phyloP scores from a whole-genome alignment of 2,329 filamentous ascomycete genomes.

The Metarhizium robertsii region DNA sequence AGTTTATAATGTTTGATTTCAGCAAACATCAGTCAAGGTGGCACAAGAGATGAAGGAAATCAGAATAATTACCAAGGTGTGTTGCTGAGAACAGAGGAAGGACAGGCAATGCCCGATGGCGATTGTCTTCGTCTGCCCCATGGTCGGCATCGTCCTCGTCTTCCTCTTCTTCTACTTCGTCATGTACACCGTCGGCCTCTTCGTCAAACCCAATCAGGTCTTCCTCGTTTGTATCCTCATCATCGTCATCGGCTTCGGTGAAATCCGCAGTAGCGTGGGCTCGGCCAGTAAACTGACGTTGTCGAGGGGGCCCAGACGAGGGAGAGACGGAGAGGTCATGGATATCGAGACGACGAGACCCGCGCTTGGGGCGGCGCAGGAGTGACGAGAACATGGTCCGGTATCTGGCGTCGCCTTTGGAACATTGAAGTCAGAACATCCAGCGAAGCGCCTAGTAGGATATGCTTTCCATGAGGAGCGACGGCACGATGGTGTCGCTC shows the following conservation, averaged over 20 bases:
- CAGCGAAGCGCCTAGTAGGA: constrained; percentile 14
- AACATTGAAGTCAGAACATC: constrained; percentile 3
- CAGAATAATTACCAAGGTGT: constrained; percentile 54
- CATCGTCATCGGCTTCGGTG: constrained; percentile 47
- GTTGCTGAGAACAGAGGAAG: constrained; percentile 74
- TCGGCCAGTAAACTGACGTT: constrained; percentile 17
- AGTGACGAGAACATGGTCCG: constrained; percentile 28
- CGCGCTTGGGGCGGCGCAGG: constrained; percentile 23
- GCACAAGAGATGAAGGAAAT: not conserved
- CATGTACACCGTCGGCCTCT: constrained; percentile 32
- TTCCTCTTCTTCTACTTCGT: constrained; percentile 36
- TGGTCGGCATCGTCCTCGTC: constrained; percentile 29
- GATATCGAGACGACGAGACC: constrained; percentile 22
- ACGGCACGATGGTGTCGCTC: constrained; percentile 3
- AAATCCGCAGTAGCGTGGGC: constrained; percentile 55
- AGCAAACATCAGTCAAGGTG: too few relatives aligned
- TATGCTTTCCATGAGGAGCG: constrained; percentile 14
- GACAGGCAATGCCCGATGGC: constrained; percentile 28
- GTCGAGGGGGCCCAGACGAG: constrained; percentile 19
- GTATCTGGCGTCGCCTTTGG: constrained; percentile 3
- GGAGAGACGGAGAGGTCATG: constrained; percentile 20
- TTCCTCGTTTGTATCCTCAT: constrained; percentile 31
- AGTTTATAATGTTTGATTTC: not conserved
- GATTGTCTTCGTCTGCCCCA: constrained; percentile 39
- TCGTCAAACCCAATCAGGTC: constrained; percentile 27